Evolutionary conservation across 2,329 filamentous ascomycete genomes (phyloP).

Genomic region (Pseudogymnoascus sp.): DNA sequence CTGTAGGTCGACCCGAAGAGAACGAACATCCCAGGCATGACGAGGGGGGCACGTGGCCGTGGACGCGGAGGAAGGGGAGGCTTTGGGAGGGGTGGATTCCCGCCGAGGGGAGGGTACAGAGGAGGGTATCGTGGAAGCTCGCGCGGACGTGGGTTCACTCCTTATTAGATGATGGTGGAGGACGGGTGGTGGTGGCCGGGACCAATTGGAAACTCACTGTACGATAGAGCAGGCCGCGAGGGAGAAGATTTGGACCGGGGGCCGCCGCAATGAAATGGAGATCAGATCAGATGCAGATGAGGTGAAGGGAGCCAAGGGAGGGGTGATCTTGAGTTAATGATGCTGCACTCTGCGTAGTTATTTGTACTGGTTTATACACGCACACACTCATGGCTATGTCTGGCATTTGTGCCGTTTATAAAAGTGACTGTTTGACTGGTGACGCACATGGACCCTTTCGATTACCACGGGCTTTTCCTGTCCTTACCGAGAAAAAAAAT

Average conservation of each 20-base stretch:
- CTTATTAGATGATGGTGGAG: slow-evolving; percentile 42
- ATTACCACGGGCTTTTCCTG: background rate
- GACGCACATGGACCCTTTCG: slow-evolving; percentile 1
- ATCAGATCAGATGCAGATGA: background rate
- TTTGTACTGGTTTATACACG: background rate
- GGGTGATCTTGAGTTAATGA: background rate
- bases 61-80: slow-evolving; percentile 45
- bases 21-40: slow-evolving; percentile 94
- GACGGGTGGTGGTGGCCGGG: background rate
- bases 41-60: slow-evolving; percentile 64
- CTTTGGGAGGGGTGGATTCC: slow-evolving; percentile 41
- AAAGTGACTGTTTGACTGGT: background rate
- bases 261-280: background rate
- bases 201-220: slow-evolving; percentile 8
- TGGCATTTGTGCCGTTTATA: background rate
- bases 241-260: slow-evolving; percentile 1
- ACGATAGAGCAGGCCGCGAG: slow-evolving; percentile 9
- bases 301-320: background rate
- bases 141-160: slow-evolving; percentile 50
- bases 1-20: slow-evolving; percentile 75
- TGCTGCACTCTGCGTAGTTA: background rate
- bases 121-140: slow-evolving; percentile 49
- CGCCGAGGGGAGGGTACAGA: slow-evolving; percentile 49
- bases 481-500: background rate
- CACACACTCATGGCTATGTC: background rate